Conservation (phyloP, 1,284 basidiomycete species). For the Moesziomyces sp. region DNA sequence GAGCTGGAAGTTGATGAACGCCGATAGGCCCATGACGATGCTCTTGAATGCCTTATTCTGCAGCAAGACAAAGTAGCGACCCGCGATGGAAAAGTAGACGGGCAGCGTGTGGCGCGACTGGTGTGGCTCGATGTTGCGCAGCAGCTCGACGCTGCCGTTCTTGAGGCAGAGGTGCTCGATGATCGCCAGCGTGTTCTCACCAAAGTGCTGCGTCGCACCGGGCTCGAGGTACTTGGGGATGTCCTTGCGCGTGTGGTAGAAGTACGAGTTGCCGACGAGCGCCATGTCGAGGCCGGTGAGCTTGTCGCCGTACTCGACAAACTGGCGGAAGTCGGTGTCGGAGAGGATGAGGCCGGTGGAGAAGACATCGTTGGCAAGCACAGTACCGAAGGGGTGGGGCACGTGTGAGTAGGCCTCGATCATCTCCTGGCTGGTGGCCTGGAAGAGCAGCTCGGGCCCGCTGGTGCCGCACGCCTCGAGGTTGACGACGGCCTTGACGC, state of each 20-base stretch:
- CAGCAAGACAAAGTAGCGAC: slow-evolving; percentile 70
- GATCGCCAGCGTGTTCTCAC: slow-evolving; percentile 86
- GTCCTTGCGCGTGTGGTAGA: slow-evolving; percentile 91
- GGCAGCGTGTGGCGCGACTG: slow-evolving; percentile 72
- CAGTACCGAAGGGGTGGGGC: slow-evolving; percentile 88
- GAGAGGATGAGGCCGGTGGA: slow-evolving; percentile 86
- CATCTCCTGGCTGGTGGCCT: slow-evolving; percentile 94
- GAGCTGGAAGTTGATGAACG: slow-evolving; percentile 63
- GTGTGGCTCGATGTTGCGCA: slow-evolving; percentile 38
- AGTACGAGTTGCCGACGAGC: slow-evolving; percentile 89
- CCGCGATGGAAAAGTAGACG: slow-evolving; percentile 73
- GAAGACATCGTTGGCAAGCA: slow-evolving; percentile 94
- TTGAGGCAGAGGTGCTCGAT: slow-evolving; percentile 78
- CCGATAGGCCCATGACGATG: slow-evolving; percentile 57
- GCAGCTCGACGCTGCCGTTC: slow-evolving; percentile 60
- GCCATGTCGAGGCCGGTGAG: slow-evolving; percentile 79
- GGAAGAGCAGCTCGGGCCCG: slow-evolving; percentile 91
- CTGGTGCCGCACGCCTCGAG: slow-evolving; percentile 91
- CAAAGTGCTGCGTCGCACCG: slow-evolving; percentile 87
- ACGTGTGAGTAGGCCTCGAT: slow-evolving; percentile 88
- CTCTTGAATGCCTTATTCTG: slow-evolving; percentile 69
- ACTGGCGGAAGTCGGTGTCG: slow-evolving; percentile 74
- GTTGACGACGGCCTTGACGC: slow-evolving; percentile 88
- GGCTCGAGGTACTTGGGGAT: slow-evolving; percentile 81
- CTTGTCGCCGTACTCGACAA: slow-evolving; percentile 80